Evolutionary conservation across 2,329 filamentous ascomycete genomes (phyloP), one percentile per base, ranked within the genome.

Genomic region (Exophiala aquamarina): DNA sequence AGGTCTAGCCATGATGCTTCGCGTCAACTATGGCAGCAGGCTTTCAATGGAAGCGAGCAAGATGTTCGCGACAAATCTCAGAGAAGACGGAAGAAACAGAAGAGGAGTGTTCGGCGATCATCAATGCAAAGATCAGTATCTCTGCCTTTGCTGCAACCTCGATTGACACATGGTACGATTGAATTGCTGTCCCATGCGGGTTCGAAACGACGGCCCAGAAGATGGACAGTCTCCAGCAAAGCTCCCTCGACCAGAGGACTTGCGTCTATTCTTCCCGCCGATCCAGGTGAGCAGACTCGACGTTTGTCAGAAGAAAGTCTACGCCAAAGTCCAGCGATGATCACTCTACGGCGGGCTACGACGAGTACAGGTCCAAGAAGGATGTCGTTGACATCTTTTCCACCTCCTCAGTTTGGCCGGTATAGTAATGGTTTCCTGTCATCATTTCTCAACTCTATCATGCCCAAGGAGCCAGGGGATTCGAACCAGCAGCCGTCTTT

Each of bases 331-430:
- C 57, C 57, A 29, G 57, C 55, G 5, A 56, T 59, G 55, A 59
- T 59, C 13, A 58, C 54, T n/a, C 49, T 59, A 15, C 57, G 55
- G 4, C 53, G 57, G 2, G 57, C 57, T 10, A 57, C 53, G 6
- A 47, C 48, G n/a, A 29, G 34, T 8, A 26, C 38, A 20, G 39
- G 49, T 26, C 42, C 35, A 2, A 38, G 39, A 43, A 45, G 35
- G 15, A 46, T 41, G 19, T 49, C 52, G 18, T 46, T 58, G 28
- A 57, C 57, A 7, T 53, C 51, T 15, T 59, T 59, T 33, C 57
- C 57, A 9, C 44, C 54, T 3, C 54, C 57, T 2, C 58, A 44
- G 17, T 56, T 59, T 32, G 49, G 44, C n/a, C 41, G 41, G 19
- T 23, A 32, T 13, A 44, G 42, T 14, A 51, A 23, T 21, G 53